phyloP scores from a whole-genome alignment of 495 filamentous ascomycete genomes.

The Lepidopterella palustris region DNA sequence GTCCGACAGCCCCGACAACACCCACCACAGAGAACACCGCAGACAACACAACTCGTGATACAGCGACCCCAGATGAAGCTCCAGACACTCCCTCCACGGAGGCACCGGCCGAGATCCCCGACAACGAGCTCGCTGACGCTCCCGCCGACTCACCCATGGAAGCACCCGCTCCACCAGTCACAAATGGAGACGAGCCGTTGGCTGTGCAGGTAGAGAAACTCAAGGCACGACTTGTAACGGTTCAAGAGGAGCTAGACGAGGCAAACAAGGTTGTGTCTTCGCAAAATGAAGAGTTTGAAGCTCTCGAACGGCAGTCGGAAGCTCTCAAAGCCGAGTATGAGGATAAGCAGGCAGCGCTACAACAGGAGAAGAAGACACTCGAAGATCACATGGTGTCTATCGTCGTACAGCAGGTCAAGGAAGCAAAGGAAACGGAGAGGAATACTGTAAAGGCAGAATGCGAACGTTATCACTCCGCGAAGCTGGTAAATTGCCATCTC shows the following conservation, averaged over 20 bases:
- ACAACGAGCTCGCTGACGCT: constrained; percentile 5
- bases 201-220: constrained; percentile 43
- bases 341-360: constrained; percentile 14
- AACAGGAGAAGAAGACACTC: constrained; percentile 20
- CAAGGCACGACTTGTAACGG: constrained; percentile 44
- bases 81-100: constrained; percentile 3
- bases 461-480: constrained; percentile 8
- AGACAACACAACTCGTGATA: background rate
- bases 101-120: background rate
- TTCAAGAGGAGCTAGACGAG: constrained; percentile 50
- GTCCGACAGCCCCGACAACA: constrained; percentile 2
- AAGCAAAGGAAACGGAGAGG: constrained; percentile 22
- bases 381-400: constrained; percentile 30
- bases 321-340: constrained; percentile 12
- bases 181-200: constrained; percentile 11
- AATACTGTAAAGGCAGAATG: constrained; percentile 14
- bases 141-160: constrained; percentile 7
- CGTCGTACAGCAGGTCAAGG: constrained; percentile 29
- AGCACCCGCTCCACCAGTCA: constrained; percentile 11
- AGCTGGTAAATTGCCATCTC: constrained; percentile 3
- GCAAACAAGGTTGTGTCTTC: constrained; percentile 44
- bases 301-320: constrained; percentile 12
- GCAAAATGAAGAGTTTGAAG: constrained; percentile 17
- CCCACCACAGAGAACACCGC: constrained; percentile 3
- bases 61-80: too few relatives aligned